Evolutionary conservation across 345 rosid species (phyloP).

Genomic region (Noccaea bulbosa): DNA sequence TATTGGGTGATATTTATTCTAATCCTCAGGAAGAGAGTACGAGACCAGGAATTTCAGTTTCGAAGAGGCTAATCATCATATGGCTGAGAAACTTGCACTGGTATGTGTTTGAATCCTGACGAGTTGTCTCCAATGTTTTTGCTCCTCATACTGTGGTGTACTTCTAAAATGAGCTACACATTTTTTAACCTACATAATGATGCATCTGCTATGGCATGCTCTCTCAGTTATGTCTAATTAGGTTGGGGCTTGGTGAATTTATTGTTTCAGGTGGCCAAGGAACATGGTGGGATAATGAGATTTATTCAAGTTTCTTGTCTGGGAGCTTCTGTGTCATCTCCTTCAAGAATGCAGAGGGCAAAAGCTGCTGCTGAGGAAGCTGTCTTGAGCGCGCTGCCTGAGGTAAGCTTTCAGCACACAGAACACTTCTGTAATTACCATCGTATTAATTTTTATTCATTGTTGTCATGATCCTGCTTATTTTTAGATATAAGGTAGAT

Average conservation of each 20-base stretch:
- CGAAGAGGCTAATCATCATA: conserved; percentile 85
- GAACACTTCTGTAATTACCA: not conserved
- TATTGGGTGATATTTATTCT: conserved; percentile 19
- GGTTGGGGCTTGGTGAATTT: conserved; percentile 16
- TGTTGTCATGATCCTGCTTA: conserved; percentile 12
- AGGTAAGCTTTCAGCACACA: conserved; percentile 49
- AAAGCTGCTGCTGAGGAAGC: conserved; percentile 98
- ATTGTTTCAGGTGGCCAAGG: conserved; percentile 77
- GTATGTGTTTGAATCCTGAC: conserved; percentile 49
- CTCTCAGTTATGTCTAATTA: conserved; percentile 29
- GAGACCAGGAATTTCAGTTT: conserved; percentile 97
- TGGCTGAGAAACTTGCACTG: conserved; percentile 82
- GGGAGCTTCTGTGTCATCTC: conserved; percentile 83
- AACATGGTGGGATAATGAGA: conserved; percentile 98
- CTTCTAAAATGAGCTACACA: conserved; percentile 9
- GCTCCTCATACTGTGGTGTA: conserved; percentile 16
- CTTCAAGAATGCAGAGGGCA: conserved; percentile 73
- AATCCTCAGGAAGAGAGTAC: conserved; percentile 77
- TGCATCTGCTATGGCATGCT: conserved; percentile 19
- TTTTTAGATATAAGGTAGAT: not conserved
- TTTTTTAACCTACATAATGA: conserved; percentile 5
- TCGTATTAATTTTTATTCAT: not conserved
- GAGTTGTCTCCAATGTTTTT: not conserved
- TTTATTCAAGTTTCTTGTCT: conserved; percentile 95
- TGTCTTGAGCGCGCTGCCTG: conserved; percentile 75